Evolutionary conservation across 257 asterid genomes (phyloP).

Genomic region (Datura wrightii): DNA sequence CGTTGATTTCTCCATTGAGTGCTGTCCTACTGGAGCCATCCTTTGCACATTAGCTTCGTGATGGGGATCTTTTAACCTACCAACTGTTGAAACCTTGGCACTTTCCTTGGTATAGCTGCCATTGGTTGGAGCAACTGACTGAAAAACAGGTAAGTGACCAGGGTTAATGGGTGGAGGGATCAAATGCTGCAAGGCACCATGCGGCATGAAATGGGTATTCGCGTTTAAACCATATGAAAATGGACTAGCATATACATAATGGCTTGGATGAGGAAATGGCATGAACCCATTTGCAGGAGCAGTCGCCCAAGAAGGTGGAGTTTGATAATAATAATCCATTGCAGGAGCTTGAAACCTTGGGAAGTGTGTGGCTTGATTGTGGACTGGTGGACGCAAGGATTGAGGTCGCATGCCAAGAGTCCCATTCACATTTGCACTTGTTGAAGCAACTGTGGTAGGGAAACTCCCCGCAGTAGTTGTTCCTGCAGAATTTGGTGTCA

Average conservation of each 20-base stretch:
- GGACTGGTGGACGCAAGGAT: constrained; percentile 62
- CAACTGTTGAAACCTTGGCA: constrained; percentile 45
- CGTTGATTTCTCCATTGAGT: constrained; percentile 43
- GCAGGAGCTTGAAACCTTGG: constrained; percentile 75
- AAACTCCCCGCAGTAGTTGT: constrained; percentile 37
- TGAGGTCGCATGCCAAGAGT: constrained; percentile 58
- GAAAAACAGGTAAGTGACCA: constrained; percentile 63
- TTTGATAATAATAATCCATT: constrained; percentile 77
- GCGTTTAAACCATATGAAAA: constrained; percentile 72
- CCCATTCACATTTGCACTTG: constrained; percentile 50
- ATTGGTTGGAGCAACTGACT: constrained; percentile 62
- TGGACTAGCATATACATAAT: constrained; percentile 61
- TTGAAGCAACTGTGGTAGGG: constrained; percentile 49
- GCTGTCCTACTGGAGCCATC: constrained; percentile 41
- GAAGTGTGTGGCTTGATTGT: constrained; percentile 61
- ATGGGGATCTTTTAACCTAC: constrained; percentile 45
- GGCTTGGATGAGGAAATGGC: constrained; percentile 72
- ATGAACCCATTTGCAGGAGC: constrained; percentile 71
- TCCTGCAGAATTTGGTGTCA: constrained; percentile 44
- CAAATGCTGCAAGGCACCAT: constrained; percentile 68
- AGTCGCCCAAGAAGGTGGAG: constrained; percentile 68
- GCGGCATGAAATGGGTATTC: constrained; percentile 65
- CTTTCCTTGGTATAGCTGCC: constrained; percentile 48
- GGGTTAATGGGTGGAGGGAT: constrained; percentile 60
- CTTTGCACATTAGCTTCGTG: constrained; percentile 40